Conservation (phyloP, 208 protist genomes). For the Trypanosoma boissoni region DNA sequence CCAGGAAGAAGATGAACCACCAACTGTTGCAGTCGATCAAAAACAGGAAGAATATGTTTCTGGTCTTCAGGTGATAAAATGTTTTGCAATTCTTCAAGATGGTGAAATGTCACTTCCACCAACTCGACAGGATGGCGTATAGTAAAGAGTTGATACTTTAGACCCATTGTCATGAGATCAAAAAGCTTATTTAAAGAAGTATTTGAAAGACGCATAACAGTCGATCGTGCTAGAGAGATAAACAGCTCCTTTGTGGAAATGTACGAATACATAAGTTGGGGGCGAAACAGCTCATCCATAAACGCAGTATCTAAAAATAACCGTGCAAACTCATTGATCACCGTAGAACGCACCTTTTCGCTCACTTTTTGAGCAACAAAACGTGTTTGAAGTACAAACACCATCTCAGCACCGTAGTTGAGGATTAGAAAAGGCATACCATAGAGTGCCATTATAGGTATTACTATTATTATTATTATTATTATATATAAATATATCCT, state of each 20-base stretch:
- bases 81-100: conserved; percentile 61
- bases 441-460: conserved; percentile 50
- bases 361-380: conserved; percentile 80
- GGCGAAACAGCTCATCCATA: conserved; percentile 80
- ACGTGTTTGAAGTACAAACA: conserved; percentile 90
- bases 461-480: neutral
- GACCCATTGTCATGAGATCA: conserved; percentile 91
- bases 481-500: neutral
- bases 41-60: conserved; percentile 22
- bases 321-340: conserved; percentile 72
- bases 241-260: conserved; percentile 69
- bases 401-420: conserved; percentile 92
- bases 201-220: conserved; percentile 84
- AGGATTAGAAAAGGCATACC: conserved; percentile 87
- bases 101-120: conserved; percentile 83
- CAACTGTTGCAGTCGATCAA: conserved; percentile 28
- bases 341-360: conserved; percentile 32
- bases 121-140: conserved; percentile 82
- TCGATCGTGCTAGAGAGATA: conserved; percentile 69
- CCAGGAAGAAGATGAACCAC: conserved; percentile 27
- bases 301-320: conserved; percentile 80
- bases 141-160: conserved; percentile 88
- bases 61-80: conserved; percentile 28
- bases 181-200: conserved; percentile 90
- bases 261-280: conserved; percentile 75